Conservation (phyloP, 2,329 filamentous ascomycete species). For the Claviceps pazoutovae region DNA sequence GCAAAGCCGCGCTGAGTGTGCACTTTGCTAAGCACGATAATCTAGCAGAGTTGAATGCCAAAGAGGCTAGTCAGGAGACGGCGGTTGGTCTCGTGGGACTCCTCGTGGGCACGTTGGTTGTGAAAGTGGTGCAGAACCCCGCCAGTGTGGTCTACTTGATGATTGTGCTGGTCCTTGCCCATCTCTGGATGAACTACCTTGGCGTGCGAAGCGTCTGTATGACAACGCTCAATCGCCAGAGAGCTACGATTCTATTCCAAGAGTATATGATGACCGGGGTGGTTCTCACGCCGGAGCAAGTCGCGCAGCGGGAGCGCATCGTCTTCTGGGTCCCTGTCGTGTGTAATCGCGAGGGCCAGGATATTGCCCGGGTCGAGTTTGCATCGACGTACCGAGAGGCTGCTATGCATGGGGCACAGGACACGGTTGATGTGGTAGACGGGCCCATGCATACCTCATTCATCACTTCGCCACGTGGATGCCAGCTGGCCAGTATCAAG, state of each 20-base stretch:
- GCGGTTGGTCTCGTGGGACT: conserved; percentile 81
- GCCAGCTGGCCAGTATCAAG: conserved; percentile 15
- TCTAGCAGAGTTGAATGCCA: conserved; percentile 81
- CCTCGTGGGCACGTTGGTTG: conserved; percentile 67
- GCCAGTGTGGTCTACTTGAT: conserved; percentile 61
- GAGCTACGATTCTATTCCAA: conserved; percentile 64
- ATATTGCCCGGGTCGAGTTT: conserved; percentile 24
- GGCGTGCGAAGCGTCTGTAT: conserved; percentile 77
- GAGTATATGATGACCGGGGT: conserved; percentile 34
- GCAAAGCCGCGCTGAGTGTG: conserved; percentile 79
- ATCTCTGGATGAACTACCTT: conserved; percentile 73
- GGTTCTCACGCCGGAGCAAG: conserved; percentile 50
- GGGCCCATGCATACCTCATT: conserved; percentile 17
- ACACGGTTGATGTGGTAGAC: conserved; percentile 16
- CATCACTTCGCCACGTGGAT: conserved; percentile 13
- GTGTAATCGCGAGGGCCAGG: conserved; percentile 14
- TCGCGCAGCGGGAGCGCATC: conserved; percentile 50
- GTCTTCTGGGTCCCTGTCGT: conserved; percentile 30
- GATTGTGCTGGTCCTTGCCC: conserved; percentile 55
- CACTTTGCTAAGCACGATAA: conserved; percentile 86
- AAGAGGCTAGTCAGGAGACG: conserved; percentile 92
- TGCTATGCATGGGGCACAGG: conserved; percentile 6
- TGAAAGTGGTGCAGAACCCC: conserved; percentile 59
- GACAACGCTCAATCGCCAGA: conserved; percentile 71
- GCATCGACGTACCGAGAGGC: conserved; percentile 28